Conservation (phyloP, 2,329 filamentous ascomycete species). For the Hypoxylon sp. region DNA sequence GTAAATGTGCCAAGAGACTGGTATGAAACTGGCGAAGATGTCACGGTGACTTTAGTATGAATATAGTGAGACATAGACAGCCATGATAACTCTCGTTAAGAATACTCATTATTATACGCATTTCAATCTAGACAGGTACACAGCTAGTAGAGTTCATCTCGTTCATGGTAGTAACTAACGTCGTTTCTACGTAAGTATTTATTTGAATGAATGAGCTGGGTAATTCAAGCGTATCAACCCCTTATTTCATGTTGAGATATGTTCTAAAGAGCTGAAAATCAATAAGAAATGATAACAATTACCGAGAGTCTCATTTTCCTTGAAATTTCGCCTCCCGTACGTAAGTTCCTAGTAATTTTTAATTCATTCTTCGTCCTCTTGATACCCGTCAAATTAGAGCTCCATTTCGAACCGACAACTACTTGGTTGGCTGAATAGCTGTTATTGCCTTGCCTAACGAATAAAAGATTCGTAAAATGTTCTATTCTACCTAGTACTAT, state of each 20-base stretch:
- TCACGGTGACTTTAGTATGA: constrained; percentile 36
- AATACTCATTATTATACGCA: neutral
- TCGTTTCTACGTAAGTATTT: neutral
- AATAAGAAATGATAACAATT: neutral
- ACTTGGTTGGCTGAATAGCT: neutral
- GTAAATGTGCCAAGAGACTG: constrained; percentile 34
- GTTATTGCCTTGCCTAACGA: neutral
- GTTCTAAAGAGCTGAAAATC: neutral
- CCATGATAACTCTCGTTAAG: too few species aligned
- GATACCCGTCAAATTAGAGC: neutral
- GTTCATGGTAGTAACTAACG: neutral
- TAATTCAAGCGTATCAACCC: neutral
- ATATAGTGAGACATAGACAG: too few species aligned
- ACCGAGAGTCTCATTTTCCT: too few species aligned
- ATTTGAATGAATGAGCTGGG: neutral
- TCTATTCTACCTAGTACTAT: neutral
- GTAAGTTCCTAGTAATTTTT: neutral
- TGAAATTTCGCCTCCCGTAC: too few species aligned
- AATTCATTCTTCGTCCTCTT: neutral
- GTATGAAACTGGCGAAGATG: constrained; percentile 37
- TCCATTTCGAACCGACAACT: neutral
- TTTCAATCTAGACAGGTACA: neutral
- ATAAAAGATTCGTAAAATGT: neutral
- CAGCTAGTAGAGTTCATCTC: neutral
- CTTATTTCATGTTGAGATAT: neutral